These are phyloP conservation scores for Linanthus parryae DNA, from an alignment of 148 eudicot species.

Conservation along the genomic window DNA sequence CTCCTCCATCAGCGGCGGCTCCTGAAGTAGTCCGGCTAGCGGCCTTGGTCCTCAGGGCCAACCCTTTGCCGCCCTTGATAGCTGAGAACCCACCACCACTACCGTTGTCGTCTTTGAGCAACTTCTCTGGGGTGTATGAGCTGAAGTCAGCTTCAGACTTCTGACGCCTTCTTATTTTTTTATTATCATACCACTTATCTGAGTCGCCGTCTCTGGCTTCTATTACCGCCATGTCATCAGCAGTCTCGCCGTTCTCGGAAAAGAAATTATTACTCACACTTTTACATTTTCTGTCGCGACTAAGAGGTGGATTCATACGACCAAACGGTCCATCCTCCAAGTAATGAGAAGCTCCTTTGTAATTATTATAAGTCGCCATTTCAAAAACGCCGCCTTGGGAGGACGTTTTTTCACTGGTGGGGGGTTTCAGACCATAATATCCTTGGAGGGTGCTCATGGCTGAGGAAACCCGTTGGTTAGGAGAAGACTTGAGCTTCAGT, in stretches of 20 bases:
- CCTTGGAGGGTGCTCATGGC: slow-evolving; percentile 81
- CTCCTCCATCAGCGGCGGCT: slow-evolving; percentile 35
- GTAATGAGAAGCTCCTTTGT: slow-evolving; percentile 34
- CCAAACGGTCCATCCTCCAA: slow-evolving; percentile 39
- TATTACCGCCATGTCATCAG: slow-evolving; percentile 16
- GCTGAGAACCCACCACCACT: slow-evolving; percentile 58
- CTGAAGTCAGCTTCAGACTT: slow-evolving; percentile 54
- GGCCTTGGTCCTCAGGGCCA: slow-evolving; percentile 81
- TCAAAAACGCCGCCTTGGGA: slow-evolving; percentile 70
- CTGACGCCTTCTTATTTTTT: slow-evolving; percentile 43
- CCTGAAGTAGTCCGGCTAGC: slow-evolving; percentile 49
- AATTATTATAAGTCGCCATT: slow-evolving; percentile 69
- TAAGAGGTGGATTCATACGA: slow-evolving; percentile 45
- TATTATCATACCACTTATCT: slow-evolving; percentile 44
- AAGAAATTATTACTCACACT: slow-evolving; percentile 55
- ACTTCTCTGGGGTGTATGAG: slow-evolving; percentile 48
- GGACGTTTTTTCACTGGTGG: slow-evolving; percentile 17
- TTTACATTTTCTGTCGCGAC: slow-evolving; percentile 63
- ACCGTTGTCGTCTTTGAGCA: slow-evolving; percentile 67
- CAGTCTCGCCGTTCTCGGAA: slow-evolving; percentile 38
- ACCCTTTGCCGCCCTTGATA: slow-evolving; percentile 69
- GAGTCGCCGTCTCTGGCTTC: slow-evolving; percentile 26
- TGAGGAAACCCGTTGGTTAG: slow-evolving; percentile 52
- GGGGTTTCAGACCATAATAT: slow-evolving; percentile 53
- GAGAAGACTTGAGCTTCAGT: slow-evolving; percentile 42